phyloP scores from a whole-genome alignment of 1,284 basidiomycete species.

The Stereum hirsutum region DNA sequence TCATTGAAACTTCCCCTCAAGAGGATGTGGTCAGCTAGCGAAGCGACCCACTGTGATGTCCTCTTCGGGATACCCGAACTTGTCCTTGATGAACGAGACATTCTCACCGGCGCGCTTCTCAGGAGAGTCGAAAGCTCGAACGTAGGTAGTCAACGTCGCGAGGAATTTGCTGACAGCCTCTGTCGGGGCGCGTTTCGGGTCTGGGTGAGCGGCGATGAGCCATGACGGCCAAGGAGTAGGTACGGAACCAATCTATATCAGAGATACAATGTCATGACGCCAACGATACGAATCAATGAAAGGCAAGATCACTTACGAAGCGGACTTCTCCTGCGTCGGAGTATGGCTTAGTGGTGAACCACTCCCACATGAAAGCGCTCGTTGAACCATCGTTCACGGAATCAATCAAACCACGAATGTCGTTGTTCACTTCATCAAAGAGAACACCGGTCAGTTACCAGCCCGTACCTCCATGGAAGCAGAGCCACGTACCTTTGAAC shows the following conservation, averaged over 20 bases:
- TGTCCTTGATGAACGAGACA: slow-evolving; percentile 67
- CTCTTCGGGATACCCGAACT: slow-evolving; percentile 74
- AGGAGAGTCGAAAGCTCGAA: slow-evolving; percentile 58
- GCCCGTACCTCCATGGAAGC: no score
- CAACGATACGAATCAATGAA: not conserved
- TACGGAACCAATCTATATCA: slow-evolving; percentile 68
- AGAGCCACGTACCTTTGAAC: slow-evolving; percentile 71
- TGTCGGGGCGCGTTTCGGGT: slow-evolving; percentile 40
- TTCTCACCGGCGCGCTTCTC: slow-evolving; percentile 51
- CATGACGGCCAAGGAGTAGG: slow-evolving; percentile 97
- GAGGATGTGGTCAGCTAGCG: not conserved
- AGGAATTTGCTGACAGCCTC: slow-evolving; percentile 57
- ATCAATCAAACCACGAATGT: slow-evolving; percentile 81
- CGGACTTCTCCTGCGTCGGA: slow-evolving; percentile 76
- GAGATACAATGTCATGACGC: not conserved
- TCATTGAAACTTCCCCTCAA: slow-evolving; percentile 2
- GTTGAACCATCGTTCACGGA: slow-evolving; percentile 85
- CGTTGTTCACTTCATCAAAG: slow-evolving; percentile 92
- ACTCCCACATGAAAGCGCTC: slow-evolving; percentile 91
- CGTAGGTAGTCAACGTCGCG: slow-evolving; percentile 49
- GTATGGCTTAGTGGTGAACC: slow-evolving; percentile 96
- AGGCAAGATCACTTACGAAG: slow-evolving; percentile 63
- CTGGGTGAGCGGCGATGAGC: slow-evolving; percentile 80
- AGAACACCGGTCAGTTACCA: no score
- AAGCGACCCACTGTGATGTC: slow-evolving; percentile 55